These are phyloP conservation scores for Phialophora chinensis DNA, from an alignment of 2,329 filamentous ascomycete genomes.

Conservation along the genomic window DNA sequence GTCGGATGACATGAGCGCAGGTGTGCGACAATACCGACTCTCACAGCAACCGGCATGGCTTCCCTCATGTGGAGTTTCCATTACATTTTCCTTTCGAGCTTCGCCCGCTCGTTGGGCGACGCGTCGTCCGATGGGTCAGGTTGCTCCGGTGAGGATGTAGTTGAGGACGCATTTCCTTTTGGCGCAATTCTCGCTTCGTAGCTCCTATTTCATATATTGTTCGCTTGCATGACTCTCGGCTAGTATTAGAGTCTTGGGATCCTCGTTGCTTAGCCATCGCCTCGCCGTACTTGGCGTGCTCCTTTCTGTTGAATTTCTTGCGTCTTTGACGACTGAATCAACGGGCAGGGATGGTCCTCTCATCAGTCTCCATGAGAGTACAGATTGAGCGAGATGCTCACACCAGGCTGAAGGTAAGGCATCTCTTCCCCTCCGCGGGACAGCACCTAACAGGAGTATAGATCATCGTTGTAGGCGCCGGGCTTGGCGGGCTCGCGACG, in stretches of 20 bases:
- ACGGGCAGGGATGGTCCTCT: neutral
- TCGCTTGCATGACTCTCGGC: neutral
- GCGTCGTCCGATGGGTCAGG: neutral
- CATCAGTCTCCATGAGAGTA: neutral
- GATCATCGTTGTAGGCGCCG: constrained; percentile 41
- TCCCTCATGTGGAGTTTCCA: neutral
- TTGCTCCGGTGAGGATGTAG: neutral
- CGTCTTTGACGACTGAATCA: neutral
- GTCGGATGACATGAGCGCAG: too few species aligned
- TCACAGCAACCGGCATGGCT: neutral
- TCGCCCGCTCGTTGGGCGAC: neutral
- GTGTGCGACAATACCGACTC: neutral
- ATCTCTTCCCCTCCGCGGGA: neutral
- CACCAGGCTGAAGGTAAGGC: neutral
- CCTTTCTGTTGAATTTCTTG: neutral
- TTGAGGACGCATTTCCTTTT: neutral
- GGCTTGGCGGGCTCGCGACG: constrained; percentile 41
- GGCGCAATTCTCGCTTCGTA: neutral
- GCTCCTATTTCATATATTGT: neutral
- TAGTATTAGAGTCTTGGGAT: neutral
- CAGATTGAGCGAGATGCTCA: neutral
- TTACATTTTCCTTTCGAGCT: neutral
- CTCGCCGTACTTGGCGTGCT: neutral
- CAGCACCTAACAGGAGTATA: neutral
- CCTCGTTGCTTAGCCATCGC: neutral